phyloP scores from a whole-genome alignment of 306 rosid genomes.

The Malus sylvestris region DNA sequence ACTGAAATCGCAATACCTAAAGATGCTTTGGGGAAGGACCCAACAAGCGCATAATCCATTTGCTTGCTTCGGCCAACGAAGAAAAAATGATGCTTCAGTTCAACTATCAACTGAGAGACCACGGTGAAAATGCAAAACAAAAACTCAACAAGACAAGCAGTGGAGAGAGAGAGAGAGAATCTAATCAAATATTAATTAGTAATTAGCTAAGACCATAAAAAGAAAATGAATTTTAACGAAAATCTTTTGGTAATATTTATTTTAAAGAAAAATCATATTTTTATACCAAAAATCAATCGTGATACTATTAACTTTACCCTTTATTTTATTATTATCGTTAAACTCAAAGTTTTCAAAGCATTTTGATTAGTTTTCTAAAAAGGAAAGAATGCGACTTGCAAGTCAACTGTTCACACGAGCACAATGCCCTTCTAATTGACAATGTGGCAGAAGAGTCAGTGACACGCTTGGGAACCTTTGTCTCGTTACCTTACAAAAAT shows the following conservation, averaged over 20 bases:
- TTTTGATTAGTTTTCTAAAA: not conserved
- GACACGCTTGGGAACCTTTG: not conserved
- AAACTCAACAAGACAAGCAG: no score
- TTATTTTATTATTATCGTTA: no score
- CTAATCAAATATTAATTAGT: not conserved
- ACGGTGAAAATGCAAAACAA: no score
- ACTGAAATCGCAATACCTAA: constrained; percentile 20
- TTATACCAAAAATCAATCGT: no score
- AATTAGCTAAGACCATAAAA: not conserved
- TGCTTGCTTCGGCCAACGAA: not conserved
- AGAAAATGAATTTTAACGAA: no score
- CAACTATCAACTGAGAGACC: not conserved
- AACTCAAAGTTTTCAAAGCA: no score
- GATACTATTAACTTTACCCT: no score
- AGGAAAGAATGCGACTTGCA: not conserved
- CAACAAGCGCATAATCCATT: constrained; percentile 39
- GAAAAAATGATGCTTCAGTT: not conserved
- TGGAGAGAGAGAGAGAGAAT: no score
- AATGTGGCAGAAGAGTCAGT: not conserved
- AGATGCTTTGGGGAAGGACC: constrained; percentile 25
- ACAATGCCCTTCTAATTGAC: not conserved
- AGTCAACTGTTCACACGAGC: not conserved
- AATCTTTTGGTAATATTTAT: no score
- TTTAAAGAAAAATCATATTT: no score
- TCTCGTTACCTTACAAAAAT: not conserved